Evolutionary conservation across 2,329 filamentous ascomycete species (phyloP), one percentile per base, ranked within the genome.

Genomic region (Penicillium sp.): DNA sequence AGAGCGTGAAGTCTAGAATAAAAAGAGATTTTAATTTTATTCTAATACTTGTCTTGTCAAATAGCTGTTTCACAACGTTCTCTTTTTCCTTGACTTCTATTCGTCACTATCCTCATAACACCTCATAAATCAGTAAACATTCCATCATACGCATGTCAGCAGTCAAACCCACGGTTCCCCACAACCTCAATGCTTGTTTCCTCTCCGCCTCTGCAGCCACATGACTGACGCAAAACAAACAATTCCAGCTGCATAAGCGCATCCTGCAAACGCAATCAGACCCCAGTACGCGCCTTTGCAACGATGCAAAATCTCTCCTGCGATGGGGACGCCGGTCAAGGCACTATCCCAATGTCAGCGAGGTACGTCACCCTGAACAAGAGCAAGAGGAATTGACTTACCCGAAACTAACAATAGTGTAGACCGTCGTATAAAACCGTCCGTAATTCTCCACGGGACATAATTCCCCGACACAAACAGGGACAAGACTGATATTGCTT

Each of bases 401-500:
- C 63, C 69, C 69, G 55, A 71, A 64, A 57, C 67, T 72, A n/a
- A 69, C 71, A 61, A 72, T 68, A n/a, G 65, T 74, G 58, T 70
- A 75, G 1, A 68, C 65, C 25, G 74, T 79, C 0, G 74, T 70
- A 60, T 75, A 78, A 52, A 76, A 78, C n/a, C 71, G 65, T 2
- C 77, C 78, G 68, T 81, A 82, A 46, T 76, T 69, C 45, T 76
- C 70, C 0, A 73, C 75, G 1, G 70, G 66, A 64, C 81, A 83
- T 7, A 83, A 68, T 66, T 83, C 79, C 2, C 80, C 79, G 2
- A 83, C 72, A 60, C 80, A 83, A 0, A 79, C 74, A 0, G 77
- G 78, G 10, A 73, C 75, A 52, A 80, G 56, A 40, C 72, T 75
- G 53, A 80, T 74, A 45, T 78, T 78, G 14, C 70, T 73, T 0